Evolutionary conservation across 192 early-diverging fungal species (phyloP).

Genomic region (Mortierella claussenii): DNA sequence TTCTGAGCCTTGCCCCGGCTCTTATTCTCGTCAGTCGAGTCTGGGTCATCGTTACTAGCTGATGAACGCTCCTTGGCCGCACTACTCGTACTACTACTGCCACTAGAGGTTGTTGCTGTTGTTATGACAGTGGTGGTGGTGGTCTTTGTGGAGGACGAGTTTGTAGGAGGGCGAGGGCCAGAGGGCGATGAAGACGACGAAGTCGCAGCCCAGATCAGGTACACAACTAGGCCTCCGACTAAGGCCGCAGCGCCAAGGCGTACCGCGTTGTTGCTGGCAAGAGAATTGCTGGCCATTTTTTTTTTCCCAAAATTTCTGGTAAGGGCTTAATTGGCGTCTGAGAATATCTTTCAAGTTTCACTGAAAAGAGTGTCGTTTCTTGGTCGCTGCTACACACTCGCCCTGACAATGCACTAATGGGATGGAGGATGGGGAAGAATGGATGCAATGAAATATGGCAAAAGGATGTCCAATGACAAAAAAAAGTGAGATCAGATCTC

Average conservation of each 20-base stretch:
- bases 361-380: no score
- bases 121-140: neutral
- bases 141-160: neutral
- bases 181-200: slow-evolving; percentile 5
- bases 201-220: slow-evolving; percentile 28
- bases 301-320: no score
- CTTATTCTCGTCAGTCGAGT: neutral
- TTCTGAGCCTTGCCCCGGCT: neutral
- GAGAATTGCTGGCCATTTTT: slow-evolving; percentile 4
- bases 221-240: slow-evolving; percentile 24
- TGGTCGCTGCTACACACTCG: no score
- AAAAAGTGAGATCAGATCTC: slow-evolving; percentile 3
- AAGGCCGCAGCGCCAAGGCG: slow-evolving; percentile 43
- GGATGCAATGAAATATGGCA: neutral
- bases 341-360: no score
- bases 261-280: slow-evolving; percentile 35
- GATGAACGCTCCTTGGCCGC: neutral
- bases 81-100: slow-evolving; percentile 1
- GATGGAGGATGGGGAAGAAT: neutral
- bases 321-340: no score
- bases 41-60: neutral
- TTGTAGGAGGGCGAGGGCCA: neutral
- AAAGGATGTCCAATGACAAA: neutral
- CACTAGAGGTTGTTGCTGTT: neutral
- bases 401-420: no score